A percentile compares a stretch with the other conserved stretches of the same genome.
These are phyloP conservation scores for Plantago rigida DNA, from an alignment of 305 asterid genomes.

Conservation along the genomic window DNA sequence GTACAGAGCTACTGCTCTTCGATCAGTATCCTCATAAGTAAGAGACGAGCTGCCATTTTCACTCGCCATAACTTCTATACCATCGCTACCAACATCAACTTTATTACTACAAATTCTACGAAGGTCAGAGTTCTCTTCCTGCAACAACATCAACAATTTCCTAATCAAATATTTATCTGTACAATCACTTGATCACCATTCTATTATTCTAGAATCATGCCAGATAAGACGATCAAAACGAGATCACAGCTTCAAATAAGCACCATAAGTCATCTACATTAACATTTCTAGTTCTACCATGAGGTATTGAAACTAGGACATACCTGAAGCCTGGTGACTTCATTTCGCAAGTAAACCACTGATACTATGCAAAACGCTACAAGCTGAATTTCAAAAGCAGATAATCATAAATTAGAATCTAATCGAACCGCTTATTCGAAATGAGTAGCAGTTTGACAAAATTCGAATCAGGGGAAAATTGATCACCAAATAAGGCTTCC, in stretches of 20 bases:
- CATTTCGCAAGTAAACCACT: conserved; percentile 45
- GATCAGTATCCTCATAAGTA: conserved; percentile 37
- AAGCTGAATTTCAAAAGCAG: conserved; percentile 43
- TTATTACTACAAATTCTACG: conserved; percentile 39
- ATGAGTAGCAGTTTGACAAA: not conserved
- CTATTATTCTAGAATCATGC: conserved; percentile 1
- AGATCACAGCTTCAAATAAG: not conserved
- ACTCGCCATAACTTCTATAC: conserved; percentile 31
- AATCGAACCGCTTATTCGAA: not conserved
- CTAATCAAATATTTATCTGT: conserved; percentile 22
- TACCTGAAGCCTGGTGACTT: conserved; percentile 68
- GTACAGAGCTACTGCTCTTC: conserved; percentile 62
- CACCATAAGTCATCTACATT: not conserved
- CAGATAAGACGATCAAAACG: not conserved
- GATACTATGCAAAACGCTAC: conserved; percentile 38
- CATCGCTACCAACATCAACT: conserved; percentile 27
- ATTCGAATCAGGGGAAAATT: conserved; percentile 4
- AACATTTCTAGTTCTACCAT: too few relatives aligned
- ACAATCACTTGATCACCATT: conserved; percentile 3
- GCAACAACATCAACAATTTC: conserved; percentile 33
- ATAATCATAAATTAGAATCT: conserved; percentile 13
- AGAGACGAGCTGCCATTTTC: conserved; percentile 37
- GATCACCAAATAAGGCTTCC: conserved; percentile 48
- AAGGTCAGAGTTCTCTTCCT: conserved; percentile 58
- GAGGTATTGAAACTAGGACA: not conserved